Conservation (phyloP, 352 stramenopile species). For the Phytophthora macrochlamydospora region DNA sequence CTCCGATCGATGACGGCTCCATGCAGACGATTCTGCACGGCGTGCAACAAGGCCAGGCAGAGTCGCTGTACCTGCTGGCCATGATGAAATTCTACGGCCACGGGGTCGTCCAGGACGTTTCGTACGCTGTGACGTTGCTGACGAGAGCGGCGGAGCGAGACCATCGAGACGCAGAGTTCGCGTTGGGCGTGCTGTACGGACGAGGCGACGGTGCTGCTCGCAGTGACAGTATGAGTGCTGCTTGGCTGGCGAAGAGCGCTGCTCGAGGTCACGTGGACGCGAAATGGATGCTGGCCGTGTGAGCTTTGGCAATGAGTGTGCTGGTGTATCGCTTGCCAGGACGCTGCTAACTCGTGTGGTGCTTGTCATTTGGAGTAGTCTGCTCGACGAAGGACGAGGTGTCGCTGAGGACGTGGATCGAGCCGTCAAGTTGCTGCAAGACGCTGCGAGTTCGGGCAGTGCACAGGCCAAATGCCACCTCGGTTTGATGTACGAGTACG, state of each 20-base stretch:
- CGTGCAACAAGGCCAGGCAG: slow-evolving; percentile 39
- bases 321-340: not conserved
- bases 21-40: slow-evolving; percentile 42
- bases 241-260: slow-evolving; percentile 48
- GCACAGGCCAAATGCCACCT: slow-evolving; percentile 42
- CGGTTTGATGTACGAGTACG: slow-evolving; percentile 57
- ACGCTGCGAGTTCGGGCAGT: slow-evolving; percentile 28
- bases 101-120: slow-evolving; percentile 36
- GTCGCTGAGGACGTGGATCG: slow-evolving; percentile 33
- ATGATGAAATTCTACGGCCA: slow-evolving; percentile 63
- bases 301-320: slow-evolving; percentile 8
- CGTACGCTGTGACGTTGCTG: slow-evolving; percentile 38
- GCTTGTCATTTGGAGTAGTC: slow-evolving; percentile 25
- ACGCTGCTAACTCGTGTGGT: slow-evolving; percentile 7
- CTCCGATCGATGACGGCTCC: slow-evolving; percentile 27
- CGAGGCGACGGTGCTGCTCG: slow-evolving; percentile 28
- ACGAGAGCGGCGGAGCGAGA: slow-evolving; percentile 25
- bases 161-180: slow-evolving; percentile 54
- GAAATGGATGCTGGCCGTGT: slow-evolving; percentile 62
- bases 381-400: slow-evolving; percentile 48
- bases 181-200: slow-evolving; percentile 47
- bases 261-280: slow-evolving; percentile 42
- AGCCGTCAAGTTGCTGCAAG: slow-evolving; percentile 38
- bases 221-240: slow-evolving; percentile 45
- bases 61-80: slow-evolving; percentile 56